Evolutionary conservation across 805 yeast species (phyloP).

Genomic region (Candida ulmi): DNA sequence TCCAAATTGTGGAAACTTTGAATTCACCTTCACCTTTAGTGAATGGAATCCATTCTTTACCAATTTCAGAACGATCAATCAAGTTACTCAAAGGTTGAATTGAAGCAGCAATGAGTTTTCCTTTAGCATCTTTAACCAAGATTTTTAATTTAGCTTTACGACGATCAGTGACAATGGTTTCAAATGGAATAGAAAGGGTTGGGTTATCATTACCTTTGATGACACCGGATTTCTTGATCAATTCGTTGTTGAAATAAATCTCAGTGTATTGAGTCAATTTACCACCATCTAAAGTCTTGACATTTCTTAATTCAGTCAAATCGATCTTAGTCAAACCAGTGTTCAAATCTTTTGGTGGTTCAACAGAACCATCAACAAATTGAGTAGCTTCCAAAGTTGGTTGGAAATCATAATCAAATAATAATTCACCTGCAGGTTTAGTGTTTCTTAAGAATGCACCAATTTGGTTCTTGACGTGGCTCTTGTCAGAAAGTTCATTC

Average conservation of each 20-base stretch:
- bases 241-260: conserved; percentile 57
- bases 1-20: conserved; percentile 70
- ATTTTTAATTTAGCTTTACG: conserved; percentile 65
- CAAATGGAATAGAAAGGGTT: conserved; percentile 55
- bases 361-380: conserved; percentile 72
- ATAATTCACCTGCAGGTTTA: conserved; percentile 72
- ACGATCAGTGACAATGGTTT: conserved; percentile 67
- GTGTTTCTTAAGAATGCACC: conserved; percentile 73
- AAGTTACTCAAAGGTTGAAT: conserved; percentile 56
- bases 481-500: conserved; percentile 53
- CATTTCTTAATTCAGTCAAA: conserved; percentile 53
- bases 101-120: conserved; percentile 53
- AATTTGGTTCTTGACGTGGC: conserved; percentile 41
- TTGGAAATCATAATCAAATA: conserved; percentile 66
- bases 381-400: conserved; percentile 61
- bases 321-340: conserved; percentile 84
- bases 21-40: conserved; percentile 67
- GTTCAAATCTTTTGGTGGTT: conserved; percentile 87
- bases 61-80: conserved; percentile 68
- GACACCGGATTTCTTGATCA: conserved; percentile 50
- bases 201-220: conserved; percentile 62
- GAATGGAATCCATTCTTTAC: conserved; percentile 72
- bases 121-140: conserved; percentile 56
- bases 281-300: conserved; percentile 30
- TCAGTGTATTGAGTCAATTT: conserved; percentile 67